Conservation (phyloP, 2,329 filamentous ascomycete species). For the Fusarium gaditjirri region DNA sequence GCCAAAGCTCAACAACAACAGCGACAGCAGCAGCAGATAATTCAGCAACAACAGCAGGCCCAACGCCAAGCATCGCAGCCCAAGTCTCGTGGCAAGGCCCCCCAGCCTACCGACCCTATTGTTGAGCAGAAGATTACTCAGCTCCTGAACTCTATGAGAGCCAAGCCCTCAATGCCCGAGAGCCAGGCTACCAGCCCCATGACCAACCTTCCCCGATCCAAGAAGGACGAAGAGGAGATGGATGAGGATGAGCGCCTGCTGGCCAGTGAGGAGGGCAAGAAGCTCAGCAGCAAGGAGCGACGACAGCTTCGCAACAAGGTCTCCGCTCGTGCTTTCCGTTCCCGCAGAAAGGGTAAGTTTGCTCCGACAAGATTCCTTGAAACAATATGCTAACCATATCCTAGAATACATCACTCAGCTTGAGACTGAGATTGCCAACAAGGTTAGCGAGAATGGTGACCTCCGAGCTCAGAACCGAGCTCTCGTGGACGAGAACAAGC, state of each 20-base stretch:
- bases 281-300: conserved; percentile 97
- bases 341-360: conserved; percentile 91
- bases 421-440: conserved; percentile 85
- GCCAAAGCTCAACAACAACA: conserved; percentile 78
- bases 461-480: conserved; percentile 84
- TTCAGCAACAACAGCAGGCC: conserved; percentile 58
- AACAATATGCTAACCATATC: conserved; percentile 23
- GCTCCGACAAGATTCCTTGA: neutral
- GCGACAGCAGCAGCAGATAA: conserved; percentile 71
- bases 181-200: conserved; percentile 58
- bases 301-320: conserved; percentile 99
- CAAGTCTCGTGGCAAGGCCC: conserved; percentile 61
- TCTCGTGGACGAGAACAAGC: conserved; percentile 86
- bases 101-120: conserved; percentile 71
- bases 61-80: conserved; percentile 61
- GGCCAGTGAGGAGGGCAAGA: conserved; percentile 98
- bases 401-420: conserved; percentile 96
- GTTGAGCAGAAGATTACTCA: conserved; percentile 95
- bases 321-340: conserved; percentile 95
- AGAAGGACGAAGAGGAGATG: conserved; percentile 98
- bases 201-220: conserved; percentile 77
- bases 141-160: conserved; percentile 90
- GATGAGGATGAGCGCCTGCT: conserved; percentile 95
- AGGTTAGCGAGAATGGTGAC: conserved; percentile 84
- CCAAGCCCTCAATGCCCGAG: conserved; percentile 69